These are phyloP conservation scores for Venturia aucupariae DNA, from an alignment of 2,329 filamentous ascomycete genomes.

Conservation along the genomic window DNA sequence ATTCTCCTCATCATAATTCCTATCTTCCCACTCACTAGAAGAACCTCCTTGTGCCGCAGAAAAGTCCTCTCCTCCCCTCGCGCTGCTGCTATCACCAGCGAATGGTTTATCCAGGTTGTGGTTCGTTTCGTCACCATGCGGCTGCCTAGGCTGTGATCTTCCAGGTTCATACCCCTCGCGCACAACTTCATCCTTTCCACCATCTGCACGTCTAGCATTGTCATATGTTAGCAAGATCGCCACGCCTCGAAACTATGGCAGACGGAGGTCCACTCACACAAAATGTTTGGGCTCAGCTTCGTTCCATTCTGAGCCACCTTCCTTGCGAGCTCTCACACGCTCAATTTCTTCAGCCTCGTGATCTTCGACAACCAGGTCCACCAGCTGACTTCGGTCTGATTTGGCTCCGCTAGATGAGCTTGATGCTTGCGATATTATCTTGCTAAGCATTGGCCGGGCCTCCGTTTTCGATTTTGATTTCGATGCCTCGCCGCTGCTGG, in stretches of 20 bases:
- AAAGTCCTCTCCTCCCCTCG: slow-evolving; percentile 27
- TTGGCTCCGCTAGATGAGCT: slow-evolving; percentile 37
- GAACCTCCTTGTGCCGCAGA: slow-evolving; percentile 27
- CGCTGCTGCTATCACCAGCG: slow-evolving; percentile 33
- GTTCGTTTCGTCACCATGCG: slow-evolving; percentile 32
- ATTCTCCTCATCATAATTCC: slow-evolving; percentile 21
- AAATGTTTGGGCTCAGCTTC: slow-evolving; percentile 45
- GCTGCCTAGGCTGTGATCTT: slow-evolving; percentile 24
- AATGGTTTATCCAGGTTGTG: slow-evolving; percentile 39
- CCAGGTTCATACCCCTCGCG: slow-evolving; percentile 47
- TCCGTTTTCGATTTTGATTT: slow-evolving; percentile 19
- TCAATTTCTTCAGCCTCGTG: slow-evolving; percentile 52
- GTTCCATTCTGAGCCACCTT: slow-evolving; percentile 53
- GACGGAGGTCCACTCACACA: slow-evolving; percentile 34
- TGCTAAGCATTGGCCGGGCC: slow-evolving; percentile 17
- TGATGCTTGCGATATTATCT: slow-evolving; percentile 31
- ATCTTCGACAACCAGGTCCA: slow-evolving; percentile 60
- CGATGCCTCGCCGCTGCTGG: slow-evolving; percentile 25
- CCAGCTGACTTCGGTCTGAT: slow-evolving; percentile 53
- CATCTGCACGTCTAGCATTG: slow-evolving; percentile 30
- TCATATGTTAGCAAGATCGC: slow-evolving; percentile 1
- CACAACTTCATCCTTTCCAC: slow-evolving; percentile 41
- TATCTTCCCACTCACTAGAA: slow-evolving; percentile 29
- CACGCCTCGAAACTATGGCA: background rate
- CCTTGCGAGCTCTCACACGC: slow-evolving; percentile 51